Base-by-base conservation (phyloP, 2,329 filamentous ascomycete species). In the Volutella citrinella region DNA sequence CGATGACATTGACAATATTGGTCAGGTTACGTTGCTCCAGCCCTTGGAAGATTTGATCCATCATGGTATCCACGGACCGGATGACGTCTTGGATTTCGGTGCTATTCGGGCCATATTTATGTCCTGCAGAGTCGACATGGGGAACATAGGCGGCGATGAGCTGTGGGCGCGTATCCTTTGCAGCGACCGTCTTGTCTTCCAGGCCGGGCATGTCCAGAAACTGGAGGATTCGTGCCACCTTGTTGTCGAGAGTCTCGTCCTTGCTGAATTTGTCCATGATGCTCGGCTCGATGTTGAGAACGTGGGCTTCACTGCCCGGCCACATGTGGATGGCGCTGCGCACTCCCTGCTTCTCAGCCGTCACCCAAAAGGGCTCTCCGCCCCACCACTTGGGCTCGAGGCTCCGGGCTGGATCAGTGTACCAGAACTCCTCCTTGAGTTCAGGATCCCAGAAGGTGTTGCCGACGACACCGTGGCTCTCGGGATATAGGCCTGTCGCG, bases 61-160 rank as follows among this genome's bases (percentile, higher is more conserved):
- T 69, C 87, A 97, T 94, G 3, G 62, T 65, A 59, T 98, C 93
- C 2, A 87, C 90, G n/a, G 76, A 66, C 3, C 68, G 66, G 40
- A 98, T 96, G 0, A 87, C 94, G 3, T 67, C 63, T 19, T 79
- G 73, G 38, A 95, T 94, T 61, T 96, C 86, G 0, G 91, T 97
- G 61, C 89, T 95, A 61, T 98, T 97, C 0, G 93, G 93, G 0
- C 93, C 93, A 57, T 84, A 95, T 35, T 71, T 77, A 61, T 98
- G 93, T 0, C 93, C 93, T 52, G 90, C 84, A 0, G 76, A 65
- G 55, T 98, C 93, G 6, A 98, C 87, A 48, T 95, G 83, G 2
- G 93, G 93, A 2, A 98, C 90, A 56, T 98, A 98, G 3, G 88
- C 87, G 14, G 89, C 89, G 47, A 98, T 93, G 8, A 98, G 70